Conservation (phyloP, 2,329 filamentous ascomycete species). For the Venturia oleaginea region DNA sequence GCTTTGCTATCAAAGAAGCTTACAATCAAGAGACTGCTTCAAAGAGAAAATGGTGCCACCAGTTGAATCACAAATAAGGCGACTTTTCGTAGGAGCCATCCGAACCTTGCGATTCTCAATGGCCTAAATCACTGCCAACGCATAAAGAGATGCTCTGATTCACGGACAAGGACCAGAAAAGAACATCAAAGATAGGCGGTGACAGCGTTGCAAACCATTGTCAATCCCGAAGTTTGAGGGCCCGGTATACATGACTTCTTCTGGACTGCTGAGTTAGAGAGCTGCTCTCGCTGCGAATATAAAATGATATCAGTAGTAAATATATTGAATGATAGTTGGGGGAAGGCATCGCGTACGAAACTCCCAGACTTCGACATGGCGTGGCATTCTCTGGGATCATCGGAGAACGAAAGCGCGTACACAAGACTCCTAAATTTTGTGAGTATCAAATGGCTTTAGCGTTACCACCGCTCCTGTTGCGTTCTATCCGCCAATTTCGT, state of each 20-base stretch:
- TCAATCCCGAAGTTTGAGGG: background rate
- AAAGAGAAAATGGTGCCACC: background rate
- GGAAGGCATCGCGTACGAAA: no score
- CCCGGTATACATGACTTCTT: background rate
- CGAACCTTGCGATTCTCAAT: background rate
- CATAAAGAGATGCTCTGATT: background rate
- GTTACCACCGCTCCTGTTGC: no score
- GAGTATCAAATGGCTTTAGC: no score
- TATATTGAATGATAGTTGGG: no score
- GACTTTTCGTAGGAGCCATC: background rate
- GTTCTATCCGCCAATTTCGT: no score
- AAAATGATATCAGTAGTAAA: background rate
- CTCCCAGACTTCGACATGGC: no score
- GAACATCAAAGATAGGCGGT: background rate
- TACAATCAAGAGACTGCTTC: slow-evolving; percentile 6
- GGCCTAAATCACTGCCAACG: background rate
- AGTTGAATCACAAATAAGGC: background rate
- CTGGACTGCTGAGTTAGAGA: background rate
- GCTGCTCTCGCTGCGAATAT: background rate
- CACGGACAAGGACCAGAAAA: background rate
- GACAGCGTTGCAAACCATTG: background rate
- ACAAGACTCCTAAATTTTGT: no score
- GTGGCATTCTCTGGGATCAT: no score
- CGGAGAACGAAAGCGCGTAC: no score
- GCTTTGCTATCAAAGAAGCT: slow-evolving; percentile 4